Base-by-base conservation (phyloP, 768 basidiomycete genomes). In the Hydnomerulius pinastri region DNA sequence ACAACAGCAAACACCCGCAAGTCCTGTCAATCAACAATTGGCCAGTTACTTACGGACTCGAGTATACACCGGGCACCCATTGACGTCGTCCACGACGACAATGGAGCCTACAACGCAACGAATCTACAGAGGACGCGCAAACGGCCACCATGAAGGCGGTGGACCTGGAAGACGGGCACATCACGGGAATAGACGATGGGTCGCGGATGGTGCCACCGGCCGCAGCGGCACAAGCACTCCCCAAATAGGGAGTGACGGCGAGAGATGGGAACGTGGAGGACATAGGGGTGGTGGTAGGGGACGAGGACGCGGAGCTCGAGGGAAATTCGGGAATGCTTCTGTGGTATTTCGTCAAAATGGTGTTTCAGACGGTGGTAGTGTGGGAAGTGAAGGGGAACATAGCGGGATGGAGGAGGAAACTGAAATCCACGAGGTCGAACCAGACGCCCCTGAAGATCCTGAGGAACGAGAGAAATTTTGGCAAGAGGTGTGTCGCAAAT, bases 391-490 rank as follows among this genome's bases (percentile, higher is more conserved):
- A 35, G 70, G 70, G 17, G 64, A 66, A 20, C 58, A 66, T 13
- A 73, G 66, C n/a, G 67, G 61, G 32, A 66, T 71, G 38, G 69
- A 68, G 21, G 67, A 70, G 17, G 68, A 59, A 17, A 65, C 11
- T 15, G 68, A 67, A 13, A 59, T 56, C 10, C 57, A 64, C n/a
- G 62, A 59, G 6, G 45, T 56, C 7, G 75, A 83, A 28, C 76
- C 78, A 45, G 80, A 78, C 0, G 77, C 77, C 13, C 66, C 82
- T 15, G 82, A 85, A 36, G 78, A 79, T 0, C 64, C 68, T 8
- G 86, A 88, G 58, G 87, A 86, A 60, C 75, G 80, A 39, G 86
- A 90, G 56, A 74, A 66, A 53, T 87, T 85, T 60, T 90, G 80
- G 60, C 81, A 87, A 68, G 83, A 87, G 77, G 88, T 89, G 52